A percentile compares a stretch with the other conserved stretches of the same genome.
These are phyloP conservation scores for Chytriomyces hyalinus DNA, from an alignment of 192 early-diverging fungal species.

Conservation along the genomic window DNA sequence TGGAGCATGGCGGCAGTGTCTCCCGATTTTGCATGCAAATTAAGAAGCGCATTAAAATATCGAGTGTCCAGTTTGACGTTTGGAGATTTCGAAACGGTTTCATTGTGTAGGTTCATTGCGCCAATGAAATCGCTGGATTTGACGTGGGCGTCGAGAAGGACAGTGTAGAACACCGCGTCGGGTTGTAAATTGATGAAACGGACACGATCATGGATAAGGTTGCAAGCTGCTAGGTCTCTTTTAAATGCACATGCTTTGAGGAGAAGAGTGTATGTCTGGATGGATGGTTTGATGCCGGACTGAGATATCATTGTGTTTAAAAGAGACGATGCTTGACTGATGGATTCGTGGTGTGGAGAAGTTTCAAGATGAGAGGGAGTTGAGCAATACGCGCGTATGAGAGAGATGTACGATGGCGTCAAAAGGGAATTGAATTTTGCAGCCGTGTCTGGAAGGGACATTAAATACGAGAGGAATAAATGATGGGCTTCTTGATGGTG, in stretches of 20 bases:
- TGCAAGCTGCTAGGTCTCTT: neutral
- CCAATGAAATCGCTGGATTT: neutral
- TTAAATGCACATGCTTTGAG: slow-evolving; percentile 12
- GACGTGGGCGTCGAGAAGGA: slow-evolving; percentile 14
- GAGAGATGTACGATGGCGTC: neutral
- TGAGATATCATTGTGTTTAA: neutral
- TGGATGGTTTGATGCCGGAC: neutral
- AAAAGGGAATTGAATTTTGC: neutral
- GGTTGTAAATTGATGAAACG: slow-evolving; percentile 11
- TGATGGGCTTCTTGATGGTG: neutral
- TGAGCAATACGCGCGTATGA: neutral
- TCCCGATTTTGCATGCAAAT: slow-evolving; percentile 9
- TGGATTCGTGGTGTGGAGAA: neutral
- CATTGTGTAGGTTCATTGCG: slow-evolving; percentile 7
- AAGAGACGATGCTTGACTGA: neutral
- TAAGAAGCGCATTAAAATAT: slow-evolving; percentile 25
- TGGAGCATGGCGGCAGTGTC: neutral
- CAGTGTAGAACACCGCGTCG: slow-evolving; percentile 15
- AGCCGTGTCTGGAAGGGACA: neutral
- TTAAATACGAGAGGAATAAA: neutral
- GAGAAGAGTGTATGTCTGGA: slow-evolving; percentile 11
- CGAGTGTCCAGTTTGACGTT: neutral
- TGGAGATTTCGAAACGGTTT: neutral
- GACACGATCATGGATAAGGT: neutral
- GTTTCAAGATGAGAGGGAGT: neutral